Conservation (phyloP, 768 basidiomycete species). For the Tricholoma furcatifolium region DNA sequence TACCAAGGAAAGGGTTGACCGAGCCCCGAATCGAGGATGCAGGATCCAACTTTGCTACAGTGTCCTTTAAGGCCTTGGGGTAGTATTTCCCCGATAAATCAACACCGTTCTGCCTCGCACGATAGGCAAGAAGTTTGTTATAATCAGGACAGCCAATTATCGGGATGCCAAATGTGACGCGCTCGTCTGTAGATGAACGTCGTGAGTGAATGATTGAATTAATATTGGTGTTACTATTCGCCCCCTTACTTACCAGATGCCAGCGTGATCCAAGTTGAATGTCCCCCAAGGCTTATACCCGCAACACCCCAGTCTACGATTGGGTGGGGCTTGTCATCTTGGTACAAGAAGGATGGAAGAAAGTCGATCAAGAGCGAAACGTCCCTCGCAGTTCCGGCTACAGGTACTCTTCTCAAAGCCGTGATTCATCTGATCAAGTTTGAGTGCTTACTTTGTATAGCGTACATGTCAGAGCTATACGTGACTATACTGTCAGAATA, state of each 20-base stretch:
- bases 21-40: conserved; percentile 36
- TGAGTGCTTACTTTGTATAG: conserved; percentile 36
- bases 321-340: conserved; percentile 48
- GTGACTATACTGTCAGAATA: neutral
- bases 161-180: conserved; percentile 44
- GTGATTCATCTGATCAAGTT: neutral
- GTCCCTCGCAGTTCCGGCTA: conserved; percentile 69
- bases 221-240: too few species aligned
- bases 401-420: neutral
- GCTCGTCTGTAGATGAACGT: conserved; percentile 32
- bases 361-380: conserved; percentile 82
- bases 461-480: conserved; percentile 46
- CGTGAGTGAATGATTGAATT: neutral
- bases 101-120: conserved; percentile 48
- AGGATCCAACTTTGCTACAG: conserved; percentile 49
- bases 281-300: conserved; percentile 83
- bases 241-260: conserved; percentile 33
- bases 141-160: conserved; percentile 77
- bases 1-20: conserved; percentile 63
- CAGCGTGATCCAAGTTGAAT: conserved; percentile 76
- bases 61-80: conserved; percentile 48
- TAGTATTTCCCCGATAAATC: conserved; percentile 50
- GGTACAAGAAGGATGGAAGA: conserved; percentile 72
- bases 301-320: conserved; percentile 70
- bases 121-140: conserved; percentile 49